Conservation (phyloP, 805 yeast genomes). For the Monosporozyma unispora region DNA sequence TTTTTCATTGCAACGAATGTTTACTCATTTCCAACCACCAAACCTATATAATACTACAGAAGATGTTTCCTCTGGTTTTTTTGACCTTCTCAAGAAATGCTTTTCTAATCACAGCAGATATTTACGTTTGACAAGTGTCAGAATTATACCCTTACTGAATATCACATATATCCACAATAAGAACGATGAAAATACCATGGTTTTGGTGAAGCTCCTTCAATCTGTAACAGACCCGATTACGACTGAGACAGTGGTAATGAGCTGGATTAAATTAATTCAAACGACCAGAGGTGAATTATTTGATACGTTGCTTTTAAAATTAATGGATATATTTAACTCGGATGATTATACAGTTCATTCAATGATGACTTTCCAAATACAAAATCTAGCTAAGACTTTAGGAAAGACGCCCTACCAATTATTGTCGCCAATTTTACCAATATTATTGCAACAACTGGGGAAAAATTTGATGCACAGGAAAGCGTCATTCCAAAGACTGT, state of each 20-base stretch:
- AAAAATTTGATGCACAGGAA: slow-evolving; percentile 43
- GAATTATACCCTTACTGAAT: slow-evolving; percentile 44
- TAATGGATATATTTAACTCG: slow-evolving; percentile 60
- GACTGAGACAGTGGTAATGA: slow-evolving; percentile 50
- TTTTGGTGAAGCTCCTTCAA: slow-evolving; percentile 37
- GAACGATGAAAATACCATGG: slow-evolving; percentile 37
- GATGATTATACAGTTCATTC: slow-evolving; percentile 50
- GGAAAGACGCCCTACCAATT: slow-evolving; percentile 67
- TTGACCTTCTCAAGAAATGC: slow-evolving; percentile 35
- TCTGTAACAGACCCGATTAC: slow-evolving; percentile 30
- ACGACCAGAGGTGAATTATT: slow-evolving; percentile 59
- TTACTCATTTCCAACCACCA: slow-evolving; percentile 47
- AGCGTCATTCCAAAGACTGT: slow-evolving; percentile 46
- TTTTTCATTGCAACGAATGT: slow-evolving; percentile 38
- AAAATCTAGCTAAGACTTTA: slow-evolving; percentile 47
- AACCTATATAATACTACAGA: slow-evolving; percentile 13
- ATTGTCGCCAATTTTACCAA: slow-evolving; percentile 69
- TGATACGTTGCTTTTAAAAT: slow-evolving; percentile 53
- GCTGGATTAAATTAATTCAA: slow-evolving; percentile 59
- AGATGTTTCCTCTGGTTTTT: slow-evolving; percentile 11
- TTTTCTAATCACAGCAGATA: slow-evolving; percentile 42
- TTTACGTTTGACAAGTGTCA: slow-evolving; percentile 43
- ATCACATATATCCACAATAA: slow-evolving; percentile 33
- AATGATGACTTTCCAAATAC: slow-evolving; percentile 58
- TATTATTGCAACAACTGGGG: slow-evolving; percentile 56